Evolutionary conservation across 73 alveolate genomes (phyloP), one percentile per base, ranked within the genome.

Genomic region (Tetrahymena borealis): DNA sequence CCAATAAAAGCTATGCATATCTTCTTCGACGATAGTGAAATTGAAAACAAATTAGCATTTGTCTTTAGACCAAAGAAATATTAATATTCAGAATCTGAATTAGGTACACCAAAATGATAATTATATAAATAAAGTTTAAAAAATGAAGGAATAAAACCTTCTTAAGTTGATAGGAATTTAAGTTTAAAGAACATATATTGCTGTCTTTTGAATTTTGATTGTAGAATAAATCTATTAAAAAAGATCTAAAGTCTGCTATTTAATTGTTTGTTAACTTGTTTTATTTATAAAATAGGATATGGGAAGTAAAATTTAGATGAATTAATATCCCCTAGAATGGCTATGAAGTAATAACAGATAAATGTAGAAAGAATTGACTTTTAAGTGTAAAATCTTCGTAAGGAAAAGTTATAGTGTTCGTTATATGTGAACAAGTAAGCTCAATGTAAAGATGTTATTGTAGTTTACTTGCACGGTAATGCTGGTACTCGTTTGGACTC

Each of bases 401-500:
- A 60, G 31, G 85, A 60, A n/a, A 60, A 60, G 13, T 28, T 60
- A 15, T 60, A 60, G 38, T 60, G 85, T 28, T 60, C 85, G 9
- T 24, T 60, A 24, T 60, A 60, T 18, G 1, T 35, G 10, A 60
- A 60, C 32, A 60, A 60, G 37, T n/a, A 15, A 60, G 85, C 28
- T 60, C 9, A 60, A 60, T 60, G 37, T 60, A 60, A 60, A n/a
- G 12, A 18, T 5, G 85, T 60, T 13, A 35, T 35, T 18, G 85
- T 60, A 15, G 85, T 60, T 0, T 98, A 96, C 92, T 93, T 97
- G 7, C 99, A 97, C 95, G 99, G 99, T 4, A 98, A 98, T 92
- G 97, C 99, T 24, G 95, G 99, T 41, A 96, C 98, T 35, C 90
- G 99, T 35, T 37, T 96, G 77, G 99, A 98, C 39, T 99, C 99